phyloP scores from a whole-genome alignment of 345 rosid species.

The Bruguiera gymnorhiza region DNA sequence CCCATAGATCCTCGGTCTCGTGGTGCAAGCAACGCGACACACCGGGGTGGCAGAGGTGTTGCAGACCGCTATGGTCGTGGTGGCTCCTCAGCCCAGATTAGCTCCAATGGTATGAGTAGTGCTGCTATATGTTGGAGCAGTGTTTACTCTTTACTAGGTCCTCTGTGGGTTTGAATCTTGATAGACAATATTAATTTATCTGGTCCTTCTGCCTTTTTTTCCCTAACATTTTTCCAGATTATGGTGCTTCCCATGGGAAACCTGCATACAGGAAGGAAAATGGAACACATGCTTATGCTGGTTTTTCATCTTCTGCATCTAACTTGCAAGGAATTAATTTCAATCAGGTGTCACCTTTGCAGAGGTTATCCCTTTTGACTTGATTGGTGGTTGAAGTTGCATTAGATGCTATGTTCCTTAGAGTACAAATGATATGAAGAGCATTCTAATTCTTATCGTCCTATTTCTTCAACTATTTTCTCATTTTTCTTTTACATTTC shows the following conservation, averaged over 20 bases:
- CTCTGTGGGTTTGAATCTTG: background rate
- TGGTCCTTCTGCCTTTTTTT: background rate
- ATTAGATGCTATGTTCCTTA: conserved; percentile 11
- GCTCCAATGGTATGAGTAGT: conserved; percentile 52
- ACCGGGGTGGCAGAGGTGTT: conserved; percentile 66
- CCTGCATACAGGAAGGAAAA: conserved; percentile 32
- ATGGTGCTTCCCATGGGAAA: conserved; percentile 45
- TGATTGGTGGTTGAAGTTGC: background rate
- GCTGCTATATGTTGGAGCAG: background rate
- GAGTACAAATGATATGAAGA: background rate
- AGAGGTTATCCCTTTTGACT: conserved; percentile 26
- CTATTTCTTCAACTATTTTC: background rate
- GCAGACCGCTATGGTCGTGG: conserved; percentile 72
- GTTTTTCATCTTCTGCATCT: conserved; percentile 23
- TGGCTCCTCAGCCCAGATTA: conserved; percentile 43
- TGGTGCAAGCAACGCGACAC: conserved; percentile 48
- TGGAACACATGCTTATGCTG: conserved; percentile 20
- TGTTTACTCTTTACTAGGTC: conserved; percentile 5
- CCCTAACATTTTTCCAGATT: conserved; percentile 45
- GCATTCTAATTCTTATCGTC: background rate
- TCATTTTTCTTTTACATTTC: conserved; percentile 2
- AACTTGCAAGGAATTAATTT: conserved; percentile 16
- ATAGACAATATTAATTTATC: background rate
- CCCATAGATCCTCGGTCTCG: conserved; percentile 54
- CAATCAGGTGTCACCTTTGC: conserved; percentile 26